Percentiles rank a stretch among this genome's conserved stretches.
Evolutionary conservation across 306 rosid species (phyloP).

Genomic region (Gastrolobium villosum): DNA sequence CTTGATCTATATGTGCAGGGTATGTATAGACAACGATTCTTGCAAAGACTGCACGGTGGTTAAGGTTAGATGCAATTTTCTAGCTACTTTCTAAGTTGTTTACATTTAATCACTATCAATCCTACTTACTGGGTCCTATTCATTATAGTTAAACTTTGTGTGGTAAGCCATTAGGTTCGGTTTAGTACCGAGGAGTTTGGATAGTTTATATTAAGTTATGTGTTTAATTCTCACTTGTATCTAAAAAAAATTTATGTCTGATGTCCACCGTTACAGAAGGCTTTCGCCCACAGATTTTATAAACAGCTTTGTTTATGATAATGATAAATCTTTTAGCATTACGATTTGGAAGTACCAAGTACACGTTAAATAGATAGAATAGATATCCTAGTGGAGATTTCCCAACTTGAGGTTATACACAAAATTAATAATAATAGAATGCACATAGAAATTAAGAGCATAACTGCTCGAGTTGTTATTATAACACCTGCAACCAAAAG

Average conservation of each 20-base stretch:
- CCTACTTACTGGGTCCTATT: not conserved
- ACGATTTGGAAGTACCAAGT: not conserved
- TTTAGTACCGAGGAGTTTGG: too few relatives aligned
- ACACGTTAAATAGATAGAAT: not conserved
- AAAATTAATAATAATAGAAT: not conserved
- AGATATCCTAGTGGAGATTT: too few relatives aligned
- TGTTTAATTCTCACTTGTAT: too few relatives aligned
- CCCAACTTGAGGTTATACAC: not conserved
- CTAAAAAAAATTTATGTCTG: too few relatives aligned
- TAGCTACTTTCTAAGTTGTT: slow-evolving; percentile 1
- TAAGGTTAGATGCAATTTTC: slow-evolving; percentile 57
- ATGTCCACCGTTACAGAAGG: not conserved
- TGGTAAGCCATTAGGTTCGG: too few relatives aligned
- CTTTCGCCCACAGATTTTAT: not conserved
- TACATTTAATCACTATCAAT: not conserved
- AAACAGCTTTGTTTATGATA: not conserved
- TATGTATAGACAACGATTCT: slow-evolving; percentile 76
- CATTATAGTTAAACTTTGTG: not conserved
- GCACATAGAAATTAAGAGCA: not conserved
- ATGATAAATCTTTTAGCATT: not conserved
- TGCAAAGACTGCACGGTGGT: slow-evolving; percentile 64
- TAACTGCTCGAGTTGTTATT: not conserved
- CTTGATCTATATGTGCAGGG: slow-evolving; percentile 53
- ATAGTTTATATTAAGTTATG: too few relatives aligned
- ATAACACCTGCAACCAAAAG: not conserved